Percentiles rank a stretch among this genome's conserved stretches.
phyloP scores from a whole-genome alignment of 176 grass and related monocot genomes.

The Aegilops sharonensis region DNA sequence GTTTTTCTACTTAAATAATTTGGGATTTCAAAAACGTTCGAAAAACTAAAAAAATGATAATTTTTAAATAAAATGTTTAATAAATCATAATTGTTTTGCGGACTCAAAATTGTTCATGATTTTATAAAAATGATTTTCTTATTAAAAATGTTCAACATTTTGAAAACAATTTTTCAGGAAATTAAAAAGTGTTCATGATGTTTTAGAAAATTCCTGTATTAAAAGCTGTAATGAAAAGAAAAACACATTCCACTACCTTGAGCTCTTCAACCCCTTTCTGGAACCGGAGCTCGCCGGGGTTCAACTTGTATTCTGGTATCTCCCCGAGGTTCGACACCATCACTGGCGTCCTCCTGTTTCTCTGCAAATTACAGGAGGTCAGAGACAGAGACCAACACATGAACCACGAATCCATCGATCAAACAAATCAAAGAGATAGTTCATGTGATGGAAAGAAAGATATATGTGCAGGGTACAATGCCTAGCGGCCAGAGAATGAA shows the following conservation, averaged over 20 bases:
- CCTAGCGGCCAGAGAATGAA: too few species aligned
- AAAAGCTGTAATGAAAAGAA: neutral
- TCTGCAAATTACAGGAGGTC: slow-evolving; percentile 37
- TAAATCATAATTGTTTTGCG: too few species aligned
- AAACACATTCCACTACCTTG: slow-evolving; percentile 42
- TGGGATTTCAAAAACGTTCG: too few species aligned
- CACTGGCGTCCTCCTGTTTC: slow-evolving; percentile 73
- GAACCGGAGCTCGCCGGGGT: slow-evolving; percentile 67
- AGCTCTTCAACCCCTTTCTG: slow-evolving; percentile 69
- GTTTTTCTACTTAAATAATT: too few species aligned
- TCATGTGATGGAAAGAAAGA: neutral
- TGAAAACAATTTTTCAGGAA: too few species aligned
- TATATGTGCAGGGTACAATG: slow-evolving; percentile 11
- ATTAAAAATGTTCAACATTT: too few species aligned
- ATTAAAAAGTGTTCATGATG: too few species aligned
- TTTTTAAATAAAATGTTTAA: too few species aligned
- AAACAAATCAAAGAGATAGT: neutral
- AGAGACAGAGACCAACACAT: neutral
- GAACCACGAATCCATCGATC: neutral
- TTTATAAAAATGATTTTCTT: too few species aligned
- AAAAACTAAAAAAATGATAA: too few species aligned
- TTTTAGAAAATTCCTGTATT: too few species aligned
- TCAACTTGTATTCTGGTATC: slow-evolving; percentile 86
- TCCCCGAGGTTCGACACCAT: slow-evolving; percentile 53
- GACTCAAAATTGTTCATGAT: too few species aligned